Percentiles rank a stretch among this genome's conserved stretches.
Evolutionary conservation across 192 early-diverging fungal genomes (phyloP).

Genomic region (Linnemannia hyalina): DNA sequence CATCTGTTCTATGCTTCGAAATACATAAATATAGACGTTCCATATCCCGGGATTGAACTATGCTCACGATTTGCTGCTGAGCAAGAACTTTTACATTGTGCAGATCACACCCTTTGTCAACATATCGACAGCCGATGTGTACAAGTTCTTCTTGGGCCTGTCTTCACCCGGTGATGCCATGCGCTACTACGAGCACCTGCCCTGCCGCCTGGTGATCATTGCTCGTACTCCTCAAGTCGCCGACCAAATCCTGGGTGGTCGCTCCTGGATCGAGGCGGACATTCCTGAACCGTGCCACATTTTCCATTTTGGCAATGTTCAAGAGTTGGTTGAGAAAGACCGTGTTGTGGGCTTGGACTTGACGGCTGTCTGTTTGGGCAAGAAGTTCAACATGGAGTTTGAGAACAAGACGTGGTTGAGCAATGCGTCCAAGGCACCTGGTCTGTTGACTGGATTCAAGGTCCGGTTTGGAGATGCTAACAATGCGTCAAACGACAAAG

Average conservation of each 20-base stretch:
- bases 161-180: conserved; percentile 52
- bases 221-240: conserved; percentile 46
- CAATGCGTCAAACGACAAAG: neutral
- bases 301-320: conserved; percentile 51
- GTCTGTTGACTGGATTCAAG: conserved; percentile 40
- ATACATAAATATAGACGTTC: conserved; percentile 26
- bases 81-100: conserved; percentile 54
- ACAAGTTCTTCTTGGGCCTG: conserved; percentile 50
- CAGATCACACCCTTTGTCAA: conserved; percentile 55
- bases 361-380: conserved; percentile 50
- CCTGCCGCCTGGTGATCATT: conserved; percentile 53
- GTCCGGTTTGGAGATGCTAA: conserved; percentile 22
- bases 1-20: neutral
- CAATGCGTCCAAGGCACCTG: conserved; percentile 52
- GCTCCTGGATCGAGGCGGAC: conserved; percentile 49
- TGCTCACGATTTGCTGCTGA: conserved; percentile 47
- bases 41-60: conserved; percentile 51
- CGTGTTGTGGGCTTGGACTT: conserved; percentile 41
- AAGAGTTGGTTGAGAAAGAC: conserved; percentile 29
- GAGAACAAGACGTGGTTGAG: conserved; percentile 55
- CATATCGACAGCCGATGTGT: conserved; percentile 29
- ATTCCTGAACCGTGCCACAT: conserved; percentile 56
- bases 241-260: conserved; percentile 29
- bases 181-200: conserved; percentile 51
- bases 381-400: conserved; percentile 54